These are phyloP conservation scores for Phialemonium atrogriseum DNA, from an alignment of 2,329 filamentous ascomycete genomes.

Conservation along the genomic window DNA sequence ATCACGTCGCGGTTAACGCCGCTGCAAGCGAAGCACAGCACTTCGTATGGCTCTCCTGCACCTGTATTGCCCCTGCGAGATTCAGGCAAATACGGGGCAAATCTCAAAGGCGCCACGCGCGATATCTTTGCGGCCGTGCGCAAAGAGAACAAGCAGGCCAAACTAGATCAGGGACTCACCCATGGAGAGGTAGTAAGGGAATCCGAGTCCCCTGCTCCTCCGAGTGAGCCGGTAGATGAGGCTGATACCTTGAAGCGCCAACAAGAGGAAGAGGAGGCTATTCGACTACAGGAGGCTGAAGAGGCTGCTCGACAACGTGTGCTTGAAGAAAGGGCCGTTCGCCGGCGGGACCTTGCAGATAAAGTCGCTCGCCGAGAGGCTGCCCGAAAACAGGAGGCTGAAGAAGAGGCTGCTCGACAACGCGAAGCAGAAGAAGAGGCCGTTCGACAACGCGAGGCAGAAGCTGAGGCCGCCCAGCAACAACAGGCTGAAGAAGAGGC, in stretches of 20 bases:
- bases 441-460: neutral
- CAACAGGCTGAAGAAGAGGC: neutral
- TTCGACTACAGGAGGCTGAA: too few species aligned
- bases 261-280: too few species aligned
- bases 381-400: too few species aligned
- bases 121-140: conserved; percentile 6
- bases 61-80: conserved; percentile 11
- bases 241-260: too few species aligned
- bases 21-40: conserved; percentile 17
- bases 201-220: too few species aligned
- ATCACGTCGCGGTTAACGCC: neutral
- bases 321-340: too few species aligned
- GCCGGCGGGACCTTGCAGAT: too few species aligned
- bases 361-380: too few species aligned
- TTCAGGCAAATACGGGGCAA: conserved; percentile 5
- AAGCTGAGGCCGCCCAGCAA: neutral
- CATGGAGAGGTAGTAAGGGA: too few species aligned
- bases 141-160: neutral
- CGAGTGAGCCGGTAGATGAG: too few species aligned
- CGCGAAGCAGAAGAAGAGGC: neutral
- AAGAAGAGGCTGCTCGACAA: neutral
- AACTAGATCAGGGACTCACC: neutral
- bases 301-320: too few species aligned
- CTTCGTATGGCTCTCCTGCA: conserved; percentile 18
- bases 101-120: conserved; percentile 8